These are phyloP conservation scores for Ambispora gerdemannii DNA, from an alignment of 192 early-diverging fungal species.

Conservation along the genomic window DNA sequence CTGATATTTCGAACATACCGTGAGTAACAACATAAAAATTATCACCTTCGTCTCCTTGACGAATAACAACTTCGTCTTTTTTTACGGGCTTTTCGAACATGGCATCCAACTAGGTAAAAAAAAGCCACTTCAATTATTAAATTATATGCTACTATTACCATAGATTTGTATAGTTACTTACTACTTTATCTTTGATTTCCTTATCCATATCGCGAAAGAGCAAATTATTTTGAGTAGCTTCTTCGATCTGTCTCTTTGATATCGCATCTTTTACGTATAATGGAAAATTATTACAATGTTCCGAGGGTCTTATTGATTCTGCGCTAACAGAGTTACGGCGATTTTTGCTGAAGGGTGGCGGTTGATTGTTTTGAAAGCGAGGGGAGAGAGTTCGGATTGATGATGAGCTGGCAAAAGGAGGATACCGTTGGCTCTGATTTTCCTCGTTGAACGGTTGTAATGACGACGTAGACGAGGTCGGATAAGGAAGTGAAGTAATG, in stretches of 20 bases:
- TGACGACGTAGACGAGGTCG: background rate
- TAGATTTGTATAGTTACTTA: conserved; percentile 23
- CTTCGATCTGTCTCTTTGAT: conserved; percentile 29
- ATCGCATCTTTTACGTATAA: conserved; percentile 34
- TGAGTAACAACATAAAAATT: conserved; percentile 41
- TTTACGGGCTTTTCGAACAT: conserved; percentile 38
- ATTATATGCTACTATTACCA: background rate
- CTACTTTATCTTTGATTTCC: conserved; percentile 35
- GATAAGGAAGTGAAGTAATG: conserved; percentile 1
- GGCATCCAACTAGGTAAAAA: conserved; percentile 28
- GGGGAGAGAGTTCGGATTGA: background rate
- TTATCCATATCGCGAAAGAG: conserved; percentile 39
- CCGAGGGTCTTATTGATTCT: conserved; percentile 39
- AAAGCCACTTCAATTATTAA: no score
- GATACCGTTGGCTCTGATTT: conserved; percentile 1
- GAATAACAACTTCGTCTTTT: conserved; percentile 32
- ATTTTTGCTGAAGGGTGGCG: background rate
- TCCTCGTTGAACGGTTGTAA: background rate
- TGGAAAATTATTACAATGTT: background rate
- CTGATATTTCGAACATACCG: conserved; percentile 36
- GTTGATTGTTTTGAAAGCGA: background rate
- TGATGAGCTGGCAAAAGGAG: conserved; percentile 1
- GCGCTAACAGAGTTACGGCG: conserved; percentile 44
- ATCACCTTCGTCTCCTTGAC: conserved; percentile 43
- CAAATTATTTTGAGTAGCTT: conserved; percentile 32